phyloP scores from a whole-genome alignment of 257 asterid genomes.

The Przewalskia tangutica region DNA sequence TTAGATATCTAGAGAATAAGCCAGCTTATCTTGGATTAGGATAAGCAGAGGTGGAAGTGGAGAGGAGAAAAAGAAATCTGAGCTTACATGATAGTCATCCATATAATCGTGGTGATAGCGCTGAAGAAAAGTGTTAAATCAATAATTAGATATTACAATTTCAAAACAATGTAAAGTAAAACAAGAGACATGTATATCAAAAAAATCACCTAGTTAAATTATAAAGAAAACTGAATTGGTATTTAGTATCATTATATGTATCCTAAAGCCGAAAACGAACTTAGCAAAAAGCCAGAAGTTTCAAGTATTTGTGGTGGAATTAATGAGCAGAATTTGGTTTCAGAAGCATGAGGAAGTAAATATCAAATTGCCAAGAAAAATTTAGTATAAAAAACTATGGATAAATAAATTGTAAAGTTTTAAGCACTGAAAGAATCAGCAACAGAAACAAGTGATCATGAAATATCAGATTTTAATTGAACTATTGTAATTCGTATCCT shows the following conservation, averaged over 20 bases:
- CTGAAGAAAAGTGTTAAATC: constrained; percentile 36
- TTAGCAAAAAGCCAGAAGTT: background rate
- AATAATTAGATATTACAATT: constrained; percentile 3
- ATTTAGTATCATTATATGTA: no score
- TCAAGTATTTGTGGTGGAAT: background rate
- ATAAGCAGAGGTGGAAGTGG: background rate
- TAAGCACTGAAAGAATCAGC: background rate
- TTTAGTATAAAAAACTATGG: background rate
- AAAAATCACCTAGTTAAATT: background rate
- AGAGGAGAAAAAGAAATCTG: background rate
- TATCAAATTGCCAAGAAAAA: background rate
- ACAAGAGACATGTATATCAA: background rate
- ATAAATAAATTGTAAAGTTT: background rate
- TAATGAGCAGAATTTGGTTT: background rate
- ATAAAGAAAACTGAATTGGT: background rate
- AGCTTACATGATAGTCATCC: constrained; percentile 84
- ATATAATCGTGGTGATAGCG: constrained; percentile 43
- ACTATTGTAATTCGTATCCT: background rate
- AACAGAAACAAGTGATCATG: background rate
- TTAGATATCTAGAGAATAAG: background rate
- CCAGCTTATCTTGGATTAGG: background rate
- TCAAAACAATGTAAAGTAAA: background rate
- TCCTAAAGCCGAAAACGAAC: background rate
- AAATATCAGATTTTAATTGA: background rate
- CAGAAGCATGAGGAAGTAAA: background rate